Conservation (phyloP, 371 early-diverging fungal genomes). For the Circinella minor region DNA sequence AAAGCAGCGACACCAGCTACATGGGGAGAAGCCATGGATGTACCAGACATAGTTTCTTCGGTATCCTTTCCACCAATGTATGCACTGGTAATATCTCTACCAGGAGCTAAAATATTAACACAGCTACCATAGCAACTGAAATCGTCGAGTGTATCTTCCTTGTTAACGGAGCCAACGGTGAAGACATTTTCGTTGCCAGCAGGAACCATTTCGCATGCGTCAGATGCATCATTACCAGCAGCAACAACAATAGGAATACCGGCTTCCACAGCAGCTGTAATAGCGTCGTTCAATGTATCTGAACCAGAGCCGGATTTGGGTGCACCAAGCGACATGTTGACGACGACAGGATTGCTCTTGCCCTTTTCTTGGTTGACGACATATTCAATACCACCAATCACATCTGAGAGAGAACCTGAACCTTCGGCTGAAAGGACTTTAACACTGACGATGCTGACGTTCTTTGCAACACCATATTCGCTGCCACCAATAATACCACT, state of each 20-base stretch:
- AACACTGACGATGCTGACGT: constrained; percentile 80
- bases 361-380: constrained; percentile 43
- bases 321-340: constrained; percentile 67
- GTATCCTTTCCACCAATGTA: constrained; percentile 38
- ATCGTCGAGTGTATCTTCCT: constrained; percentile 46
- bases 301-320: constrained; percentile 17
- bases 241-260: constrained; percentile 73
- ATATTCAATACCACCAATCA: constrained; percentile 80
- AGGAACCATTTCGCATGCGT: constrained; percentile 75
- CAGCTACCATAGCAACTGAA: constrained; percentile 65
- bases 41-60: constrained; percentile 69
- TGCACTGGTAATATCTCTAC: constrained; percentile 45
- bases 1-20: constrained; percentile 78
- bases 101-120: constrained; percentile 67
- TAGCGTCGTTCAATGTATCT: constrained; percentile 38
- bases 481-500: constrained; percentile 80
- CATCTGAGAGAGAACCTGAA: constrained; percentile 64
- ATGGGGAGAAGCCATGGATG: constrained; percentile 84
- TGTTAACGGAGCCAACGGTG: constrained; percentile 71
- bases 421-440: constrained; percentile 80
- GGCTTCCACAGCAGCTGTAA: constrained; percentile 49
- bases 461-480: constrained; percentile 89
- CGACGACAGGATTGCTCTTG: constrained; percentile 37
- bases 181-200: constrained; percentile 65
- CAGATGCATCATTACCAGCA: constrained; percentile 69